Evolutionary conservation across 345 rosid genomes (phyloP).

Genomic region (Sonneratia alba): DNA sequence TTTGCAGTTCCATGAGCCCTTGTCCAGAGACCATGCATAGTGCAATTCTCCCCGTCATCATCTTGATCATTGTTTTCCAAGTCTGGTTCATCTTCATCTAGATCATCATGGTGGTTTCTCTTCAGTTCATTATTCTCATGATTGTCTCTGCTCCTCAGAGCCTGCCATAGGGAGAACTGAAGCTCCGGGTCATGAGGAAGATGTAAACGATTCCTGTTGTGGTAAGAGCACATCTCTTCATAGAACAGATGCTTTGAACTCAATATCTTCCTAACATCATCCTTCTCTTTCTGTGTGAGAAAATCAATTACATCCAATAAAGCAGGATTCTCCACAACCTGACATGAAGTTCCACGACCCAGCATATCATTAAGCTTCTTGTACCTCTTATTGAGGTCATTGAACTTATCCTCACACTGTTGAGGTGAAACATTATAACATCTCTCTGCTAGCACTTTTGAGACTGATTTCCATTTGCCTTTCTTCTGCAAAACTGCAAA

Average conservation of each 20-base stretch:
- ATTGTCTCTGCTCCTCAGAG: constrained; percentile 70
- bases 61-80: constrained; percentile 42
- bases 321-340: constrained; percentile 77
- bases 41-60: constrained; percentile 16
- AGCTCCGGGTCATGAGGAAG: constrained; percentile 79
- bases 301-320: constrained; percentile 64
- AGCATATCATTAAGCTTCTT: constrained; percentile 89
- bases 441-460: constrained; percentile 84
- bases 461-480: constrained; percentile 87
- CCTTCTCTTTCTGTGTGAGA: constrained; percentile 67
- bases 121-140: constrained; percentile 46
- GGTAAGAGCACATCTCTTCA: constrained; percentile 96
- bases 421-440: constrained; percentile 81
- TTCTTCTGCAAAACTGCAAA: constrained; percentile 71
- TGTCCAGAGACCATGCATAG: background rate
- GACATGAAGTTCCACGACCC: constrained; percentile 84
- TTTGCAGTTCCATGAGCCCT: constrained; percentile 25
- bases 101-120: constrained; percentile 54
- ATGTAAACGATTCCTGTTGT: constrained; percentile 72
- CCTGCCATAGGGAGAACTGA: constrained; percentile 63
- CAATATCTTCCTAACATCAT: constrained; percentile 72
- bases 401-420: constrained; percentile 93
- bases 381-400: constrained; percentile 85
- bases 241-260: constrained; percentile 89
- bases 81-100: constrained; percentile 72